phyloP scores from a whole-genome alignment of 2,329 filamentous ascomycete genomes.

The Huntiella omanensis region DNA sequence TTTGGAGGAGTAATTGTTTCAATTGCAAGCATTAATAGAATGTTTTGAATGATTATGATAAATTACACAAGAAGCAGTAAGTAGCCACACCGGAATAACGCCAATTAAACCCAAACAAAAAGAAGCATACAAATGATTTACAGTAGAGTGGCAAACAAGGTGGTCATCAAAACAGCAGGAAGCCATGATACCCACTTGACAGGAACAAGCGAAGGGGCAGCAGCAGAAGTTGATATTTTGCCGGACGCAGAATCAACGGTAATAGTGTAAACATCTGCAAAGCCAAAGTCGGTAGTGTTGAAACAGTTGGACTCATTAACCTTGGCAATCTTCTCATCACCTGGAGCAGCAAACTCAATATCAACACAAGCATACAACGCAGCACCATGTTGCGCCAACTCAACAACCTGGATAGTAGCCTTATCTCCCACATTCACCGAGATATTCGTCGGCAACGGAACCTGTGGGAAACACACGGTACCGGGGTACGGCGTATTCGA shows the following conservation, averaged over 20 bases:
- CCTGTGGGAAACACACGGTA: slow-evolving; percentile 74
- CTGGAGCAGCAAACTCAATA: slow-evolving; percentile 71
- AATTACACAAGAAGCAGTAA: background rate
- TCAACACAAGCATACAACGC: slow-evolving; percentile 85
- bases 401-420: slow-evolving; percentile 77
- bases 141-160: background rate
- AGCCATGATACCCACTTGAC: background rate
- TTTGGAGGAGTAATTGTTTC: slow-evolving; percentile 12
- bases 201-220: background rate
- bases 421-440: slow-evolving; percentile 64
- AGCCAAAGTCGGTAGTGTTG: slow-evolving; percentile 63
- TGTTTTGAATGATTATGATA: background rate
- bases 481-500: slow-evolving; percentile 71
- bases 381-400: slow-evolving; percentile 67
- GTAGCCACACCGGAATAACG: background rate
- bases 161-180: background rate
- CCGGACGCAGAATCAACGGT: slow-evolving; percentile 26
- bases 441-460: slow-evolving; percentile 58
- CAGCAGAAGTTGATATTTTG: background rate
- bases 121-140: background rate
- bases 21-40: background rate
- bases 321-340: slow-evolving; percentile 44
- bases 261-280: slow-evolving; percentile 59
- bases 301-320: slow-evolving; percentile 75
- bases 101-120: background rate